Percentiles rank a stretch among this genome's conserved stretches.
These are phyloP conservation scores for Pythium apleroticum DNA, from an alignment of 352 stramenopile species.

Conservation along the genomic window DNA sequence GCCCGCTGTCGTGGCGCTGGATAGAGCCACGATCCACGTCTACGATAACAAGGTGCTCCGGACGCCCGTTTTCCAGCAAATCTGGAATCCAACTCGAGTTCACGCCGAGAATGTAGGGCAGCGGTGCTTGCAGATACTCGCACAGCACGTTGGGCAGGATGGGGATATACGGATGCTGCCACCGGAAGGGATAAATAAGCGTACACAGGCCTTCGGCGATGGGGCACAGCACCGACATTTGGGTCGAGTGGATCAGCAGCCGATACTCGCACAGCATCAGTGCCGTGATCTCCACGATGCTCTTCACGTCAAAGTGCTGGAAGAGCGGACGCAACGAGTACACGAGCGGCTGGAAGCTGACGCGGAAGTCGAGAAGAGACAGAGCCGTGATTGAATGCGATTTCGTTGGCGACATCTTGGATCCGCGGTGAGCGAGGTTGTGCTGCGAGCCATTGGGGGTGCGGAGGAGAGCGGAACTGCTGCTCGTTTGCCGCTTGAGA, in stretches of 20 bases:
- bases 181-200: conserved; percentile 84
- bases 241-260: conserved; percentile 72
- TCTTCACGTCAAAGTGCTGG: conserved; percentile 73
- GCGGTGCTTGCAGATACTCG: conserved; percentile 80
- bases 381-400: conserved; percentile 35
- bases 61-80: conserved; percentile 64
- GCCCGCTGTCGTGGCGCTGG: conserved; percentile 54
- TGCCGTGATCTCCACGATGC: conserved; percentile 59
- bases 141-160: conserved; percentile 78
- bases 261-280: conserved; percentile 81
- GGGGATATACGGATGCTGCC: conserved; percentile 84
- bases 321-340: conserved; percentile 75
- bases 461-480: not conserved
- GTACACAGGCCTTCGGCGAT: conserved; percentile 73
- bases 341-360: conserved; percentile 55
- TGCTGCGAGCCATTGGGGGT: not conserved
- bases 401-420: conserved; percentile 45
- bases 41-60: conserved; percentile 82
- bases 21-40: conserved; percentile 74
- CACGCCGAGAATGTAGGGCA: conserved; percentile 83
- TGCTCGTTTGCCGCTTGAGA: conserved; percentile 14
- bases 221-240: conserved; percentile 72
- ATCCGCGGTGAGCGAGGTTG: not conserved
- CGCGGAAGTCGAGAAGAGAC: conserved; percentile 37
- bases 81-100: conserved; percentile 67